Percentiles rank a stretch among this genome's conserved stretches.
phyloP scores from a whole-genome alignment of 2,329 filamentous ascomycete genomes.

The Chrysosporium queenslandicum region DNA sequence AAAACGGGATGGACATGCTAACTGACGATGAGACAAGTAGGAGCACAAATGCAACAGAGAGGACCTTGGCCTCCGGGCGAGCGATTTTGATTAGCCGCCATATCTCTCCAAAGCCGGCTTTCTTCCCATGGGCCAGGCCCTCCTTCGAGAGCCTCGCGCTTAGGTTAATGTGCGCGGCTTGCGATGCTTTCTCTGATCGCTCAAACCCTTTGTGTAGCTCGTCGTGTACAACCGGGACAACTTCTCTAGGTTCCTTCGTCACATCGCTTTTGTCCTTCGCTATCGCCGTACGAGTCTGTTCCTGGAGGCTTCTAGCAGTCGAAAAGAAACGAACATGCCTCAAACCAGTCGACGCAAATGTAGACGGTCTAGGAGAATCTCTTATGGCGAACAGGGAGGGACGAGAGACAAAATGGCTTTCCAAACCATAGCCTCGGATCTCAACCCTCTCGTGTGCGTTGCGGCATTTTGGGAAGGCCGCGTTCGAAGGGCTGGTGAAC shows the following conservation, averaged over 20 bases:
- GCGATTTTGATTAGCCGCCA: constrained; percentile 84
- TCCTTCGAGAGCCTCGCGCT: constrained; percentile 80
- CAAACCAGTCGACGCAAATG: not conserved
- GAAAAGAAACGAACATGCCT: not conserved
- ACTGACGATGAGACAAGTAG: constrained; percentile 82
- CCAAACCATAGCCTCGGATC: not conserved
- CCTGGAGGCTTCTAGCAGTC: not conserved
- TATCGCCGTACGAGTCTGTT: not conserved
- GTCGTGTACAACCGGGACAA: constrained; percentile 17
- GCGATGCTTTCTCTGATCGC: constrained; percentile 70
- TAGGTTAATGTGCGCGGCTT: constrained; percentile 82
- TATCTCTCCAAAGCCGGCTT: constrained; percentile 63
- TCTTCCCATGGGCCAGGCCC: constrained; percentile 41
- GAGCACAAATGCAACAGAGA: constrained; percentile 70
- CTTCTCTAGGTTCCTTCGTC: constrained; percentile 12
- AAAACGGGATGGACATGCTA: constrained; percentile 93
- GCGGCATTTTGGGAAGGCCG: not conserved
- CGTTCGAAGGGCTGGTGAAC: not conserved
- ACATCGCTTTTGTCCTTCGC: not conserved
- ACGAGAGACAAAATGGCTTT: not conserved
- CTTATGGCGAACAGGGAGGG: not conserved
- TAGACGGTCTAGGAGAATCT: not conserved
- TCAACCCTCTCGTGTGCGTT: not conserved
- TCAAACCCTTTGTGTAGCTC: constrained; percentile 53
- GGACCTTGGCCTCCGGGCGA: constrained; percentile 66